Evolutionary conservation across 129 eudicot species (phyloP).

Genomic region (Rutidosis leptorrhynchoides): DNA sequence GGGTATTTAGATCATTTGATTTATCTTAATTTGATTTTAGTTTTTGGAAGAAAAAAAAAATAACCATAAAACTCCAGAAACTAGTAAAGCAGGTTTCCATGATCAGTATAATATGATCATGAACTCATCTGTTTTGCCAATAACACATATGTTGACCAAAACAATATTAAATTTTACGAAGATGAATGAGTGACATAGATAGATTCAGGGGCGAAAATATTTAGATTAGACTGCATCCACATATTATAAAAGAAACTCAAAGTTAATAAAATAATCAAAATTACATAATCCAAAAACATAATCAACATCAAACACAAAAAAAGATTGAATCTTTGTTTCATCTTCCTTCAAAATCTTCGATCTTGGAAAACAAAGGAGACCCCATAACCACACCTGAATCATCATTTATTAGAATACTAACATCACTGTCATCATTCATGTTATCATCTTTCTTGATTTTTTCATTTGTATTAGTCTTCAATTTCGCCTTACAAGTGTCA

Average conservation of each 20-base stretch:
- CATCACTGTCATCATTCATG: slow-evolving; percentile 18
- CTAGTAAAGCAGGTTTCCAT: not conserved
- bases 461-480: not conserved
- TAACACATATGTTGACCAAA: not conserved
- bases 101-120: not conserved
- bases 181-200: slow-evolving; percentile 1
- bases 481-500: slow-evolving; percentile 7
- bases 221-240: slow-evolving; percentile 19
- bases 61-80: not conserved
- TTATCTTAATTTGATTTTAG: too few species aligned
- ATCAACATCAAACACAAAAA: slow-evolving; percentile 18
- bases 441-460: slow-evolving; percentile 16
- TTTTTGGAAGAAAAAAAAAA: too few species aligned
- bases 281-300: slow-evolving; percentile 28
- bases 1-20: too few species aligned
- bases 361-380: slow-evolving; percentile 60
- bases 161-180: not conserved
- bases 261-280: slow-evolving; percentile 19
- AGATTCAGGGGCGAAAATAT: not conserved
- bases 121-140: not conserved
- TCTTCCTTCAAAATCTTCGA: slow-evolving; percentile 62
- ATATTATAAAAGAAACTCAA: not conserved
- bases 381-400: slow-evolving; percentile 67
- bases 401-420: slow-evolving; percentile 47
- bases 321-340: slow-evolving; percentile 26